These are phyloP conservation scores for Solanum hybrid DNA, from an alignment of 305 asterid species.

Conservation along the genomic window DNA sequence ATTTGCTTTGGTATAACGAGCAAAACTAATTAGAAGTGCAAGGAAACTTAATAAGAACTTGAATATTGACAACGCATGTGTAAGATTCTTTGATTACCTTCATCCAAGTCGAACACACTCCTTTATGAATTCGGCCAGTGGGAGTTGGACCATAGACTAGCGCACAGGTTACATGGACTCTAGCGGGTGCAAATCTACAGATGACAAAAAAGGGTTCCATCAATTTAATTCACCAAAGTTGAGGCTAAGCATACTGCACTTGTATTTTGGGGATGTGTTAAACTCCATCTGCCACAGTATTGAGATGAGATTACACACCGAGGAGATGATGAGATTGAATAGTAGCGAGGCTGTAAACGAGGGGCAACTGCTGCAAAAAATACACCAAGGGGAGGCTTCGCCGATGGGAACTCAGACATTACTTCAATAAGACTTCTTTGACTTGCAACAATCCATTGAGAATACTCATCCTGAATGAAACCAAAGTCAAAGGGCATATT, in stretches of 20 bases:
- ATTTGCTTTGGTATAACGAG: neutral
- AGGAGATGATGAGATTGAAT: slow-evolving; percentile 79
- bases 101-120: slow-evolving; percentile 90
- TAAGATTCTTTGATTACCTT: slow-evolving; percentile 29
- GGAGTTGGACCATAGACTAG: slow-evolving; percentile 61
- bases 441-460: slow-evolving; percentile 58
- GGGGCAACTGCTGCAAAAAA: slow-evolving; percentile 74
- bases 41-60: neutral
- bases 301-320: slow-evolving; percentile 29
- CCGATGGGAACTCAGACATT: slow-evolving; percentile 69
- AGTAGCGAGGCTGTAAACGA: slow-evolving; percentile 61
- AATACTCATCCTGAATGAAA: slow-evolving; percentile 49
- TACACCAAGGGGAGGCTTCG: slow-evolving; percentile 75
- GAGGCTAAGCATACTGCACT: neutral
- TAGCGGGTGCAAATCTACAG: slow-evolving; percentile 50
- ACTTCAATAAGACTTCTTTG: slow-evolving; percentile 82
- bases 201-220: slow-evolving; percentile 14
- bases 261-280: neutral
- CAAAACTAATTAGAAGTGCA: neutral
- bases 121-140: slow-evolving; percentile 71
- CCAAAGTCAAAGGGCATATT: neutral
- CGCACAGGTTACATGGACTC: slow-evolving; percentile 72
- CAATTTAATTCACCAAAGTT: neutral
- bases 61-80: neutral
- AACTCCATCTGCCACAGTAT: neutral